Base-by-base conservation (phyloP, 768 basidiomycete genomes). In the Boletus coccyginus region DNA sequence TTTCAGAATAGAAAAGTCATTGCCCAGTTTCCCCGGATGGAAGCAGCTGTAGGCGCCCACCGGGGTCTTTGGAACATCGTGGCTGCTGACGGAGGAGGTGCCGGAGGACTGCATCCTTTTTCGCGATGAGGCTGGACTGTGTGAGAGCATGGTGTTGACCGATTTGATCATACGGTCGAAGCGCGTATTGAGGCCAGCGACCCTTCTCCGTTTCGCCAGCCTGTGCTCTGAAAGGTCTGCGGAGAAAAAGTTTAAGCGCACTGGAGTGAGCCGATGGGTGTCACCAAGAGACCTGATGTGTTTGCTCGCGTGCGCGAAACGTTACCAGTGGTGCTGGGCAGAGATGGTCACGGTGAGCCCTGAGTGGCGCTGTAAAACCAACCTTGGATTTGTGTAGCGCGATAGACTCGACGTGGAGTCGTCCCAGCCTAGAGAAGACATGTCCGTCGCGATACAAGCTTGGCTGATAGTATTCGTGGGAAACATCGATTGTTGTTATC, bases 141-240 rank as follows among this genome's bases (percentile, higher is more conserved):
- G 43, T 52, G 70, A 62, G 58, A 71, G 66, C 40, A 73, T 66
- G n/a, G 72, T 59, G 52, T 81, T 77, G 73, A 87, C 82, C 3
- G 80, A 76, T 49, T 82, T 76, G 32, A 89, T 71, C 88, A 90
- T 90, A 43, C 75, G 75, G 66, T 90, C 87, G 61, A 83, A 87
- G 39, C 80, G 80, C 35, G 77, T 66, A 60, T 89, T 90, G 47
- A 85, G 70, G 9, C 78, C 78, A 38, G 62, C 67, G n/a, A 70
- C 73, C 61, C 74, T 81, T 27, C 76, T 77, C 19, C 83, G 79
- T 60, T 84, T 88, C n/a, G 64, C 51, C 31, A 65, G 60, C 27
- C 44, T 56, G 36, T 36, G 35, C 6, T 60, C 55, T 46, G 57
- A 38, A 8, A 46, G 27, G 10, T 59, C 63, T 66, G 46, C 12